These are phyloP conservation scores for Berkeleyomyces rouxiae DNA, from an alignment of 2,329 filamentous ascomycete species.

Conservation along the genomic window DNA sequence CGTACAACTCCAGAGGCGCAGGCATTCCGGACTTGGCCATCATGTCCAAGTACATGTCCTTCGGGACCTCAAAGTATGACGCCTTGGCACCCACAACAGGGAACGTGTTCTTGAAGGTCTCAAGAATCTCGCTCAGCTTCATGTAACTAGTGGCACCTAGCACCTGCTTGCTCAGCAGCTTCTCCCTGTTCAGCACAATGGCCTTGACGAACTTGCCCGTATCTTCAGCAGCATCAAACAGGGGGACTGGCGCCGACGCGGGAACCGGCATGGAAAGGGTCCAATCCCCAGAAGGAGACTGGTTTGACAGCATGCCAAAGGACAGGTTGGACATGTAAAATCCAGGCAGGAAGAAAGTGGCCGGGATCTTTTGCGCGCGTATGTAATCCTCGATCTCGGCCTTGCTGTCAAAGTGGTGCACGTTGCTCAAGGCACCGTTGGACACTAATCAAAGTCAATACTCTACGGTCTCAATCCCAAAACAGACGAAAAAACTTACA, in stretches of 20 bases:
- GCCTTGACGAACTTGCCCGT: constrained; percentile 25
- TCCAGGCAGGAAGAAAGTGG: constrained; percentile 35
- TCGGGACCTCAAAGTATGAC: constrained; percentile 19
- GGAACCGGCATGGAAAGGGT: constrained; percentile 19
- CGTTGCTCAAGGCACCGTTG: constrained; percentile 23
- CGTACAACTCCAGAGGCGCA: constrained; percentile 23
- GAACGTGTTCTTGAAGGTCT: constrained; percentile 20
- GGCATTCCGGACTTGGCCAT: constrained; percentile 17
- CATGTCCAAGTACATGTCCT: constrained; percentile 23
- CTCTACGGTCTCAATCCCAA: not conserved
- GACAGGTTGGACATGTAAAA: constrained; percentile 38
- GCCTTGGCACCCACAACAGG: constrained; percentile 22
- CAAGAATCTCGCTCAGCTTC: constrained; percentile 20
- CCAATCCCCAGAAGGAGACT: constrained; percentile 20
- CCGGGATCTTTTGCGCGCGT: constrained; percentile 29
- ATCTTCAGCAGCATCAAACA: constrained; percentile 24
- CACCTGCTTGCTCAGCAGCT: constrained; percentile 21
- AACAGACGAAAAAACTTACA: constrained; percentile 13
- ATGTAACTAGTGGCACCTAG: constrained; percentile 24
- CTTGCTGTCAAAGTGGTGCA: constrained; percentile 40
- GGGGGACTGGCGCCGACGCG: constrained; percentile 21
- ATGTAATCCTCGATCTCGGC: constrained; percentile 41
- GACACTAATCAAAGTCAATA: constrained; percentile 15
- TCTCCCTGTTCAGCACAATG: constrained; percentile 17
- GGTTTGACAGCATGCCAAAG: constrained; percentile 17